These are phyloP conservation scores for Brasilioporus rufonigricans DNA, from an alignment of 768 basidiomycete genomes.

Conservation along the genomic window DNA sequence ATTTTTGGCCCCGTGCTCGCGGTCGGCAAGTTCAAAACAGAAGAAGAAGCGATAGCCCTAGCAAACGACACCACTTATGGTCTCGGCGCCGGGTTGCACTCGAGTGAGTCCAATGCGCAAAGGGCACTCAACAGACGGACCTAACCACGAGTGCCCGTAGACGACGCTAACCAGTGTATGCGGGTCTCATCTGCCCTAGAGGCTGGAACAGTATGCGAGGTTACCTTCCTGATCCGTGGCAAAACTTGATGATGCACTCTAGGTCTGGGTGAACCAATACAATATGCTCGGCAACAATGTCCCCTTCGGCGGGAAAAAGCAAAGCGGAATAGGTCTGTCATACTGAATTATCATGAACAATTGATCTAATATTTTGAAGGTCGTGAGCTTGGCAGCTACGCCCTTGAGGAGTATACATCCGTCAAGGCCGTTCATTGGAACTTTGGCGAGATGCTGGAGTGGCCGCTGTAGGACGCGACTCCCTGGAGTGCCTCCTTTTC, in stretches of 20 bases:
- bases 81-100: constrained; percentile 89
- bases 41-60: constrained; percentile 78
- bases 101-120: constrained; percentile 49
- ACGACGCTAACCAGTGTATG: constrained; percentile 86
- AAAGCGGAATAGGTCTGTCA: constrained; percentile 72
- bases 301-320: constrained; percentile 95
- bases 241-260: constrained; percentile 6
- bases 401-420: constrained; percentile 80
- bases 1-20: constrained; percentile 95
- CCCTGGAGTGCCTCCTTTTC: too few relatives aligned
- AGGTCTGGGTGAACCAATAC: constrained; percentile 95
- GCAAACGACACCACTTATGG: constrained; percentile 92
- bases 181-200: constrained; percentile 82
- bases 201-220: constrained; percentile 73
- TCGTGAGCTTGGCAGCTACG: constrained; percentile 84
- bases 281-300: constrained; percentile 81
- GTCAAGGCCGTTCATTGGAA: constrained; percentile 88
- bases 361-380: constrained; percentile 43
- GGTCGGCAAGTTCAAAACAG: constrained; percentile 79
- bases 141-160: constrained; percentile 33
- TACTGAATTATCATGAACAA: neutral
- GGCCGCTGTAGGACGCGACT: constrained; percentile 60
- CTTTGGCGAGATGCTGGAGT: constrained; percentile 75
- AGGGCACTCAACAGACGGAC: neutral
- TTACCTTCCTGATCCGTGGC: neutral